Evolutionary conservation across 495 filamentous ascomycete species (phyloP).

Genomic region (Aeminium ludgeri): DNA sequence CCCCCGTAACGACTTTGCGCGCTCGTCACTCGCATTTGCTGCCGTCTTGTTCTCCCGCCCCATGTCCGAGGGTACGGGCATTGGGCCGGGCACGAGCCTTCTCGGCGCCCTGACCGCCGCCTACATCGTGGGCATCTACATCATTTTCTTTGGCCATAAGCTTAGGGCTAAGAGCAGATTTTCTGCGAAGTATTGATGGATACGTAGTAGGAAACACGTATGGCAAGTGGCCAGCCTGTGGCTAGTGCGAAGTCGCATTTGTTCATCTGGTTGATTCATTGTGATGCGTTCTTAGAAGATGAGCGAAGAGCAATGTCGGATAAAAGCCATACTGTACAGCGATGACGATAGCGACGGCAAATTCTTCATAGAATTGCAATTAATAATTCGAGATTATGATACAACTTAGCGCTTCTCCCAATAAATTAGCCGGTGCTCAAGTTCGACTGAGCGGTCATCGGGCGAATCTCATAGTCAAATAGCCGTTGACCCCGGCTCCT

Average conservation of each 20-base stretch:
- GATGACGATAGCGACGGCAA: too few relatives aligned
- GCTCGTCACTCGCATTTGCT: conserved; percentile 38
- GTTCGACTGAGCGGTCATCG: too few relatives aligned
- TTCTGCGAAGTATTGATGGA: conserved; percentile 25
- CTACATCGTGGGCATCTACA: conserved; percentile 39
- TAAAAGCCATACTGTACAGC: too few relatives aligned
- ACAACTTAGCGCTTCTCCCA: too few relatives aligned
- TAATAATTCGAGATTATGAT: too few relatives aligned
- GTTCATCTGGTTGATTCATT: background rate
- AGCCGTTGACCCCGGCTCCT: too few relatives aligned
- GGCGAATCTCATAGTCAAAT: too few relatives aligned
- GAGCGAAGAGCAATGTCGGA: too few relatives aligned
- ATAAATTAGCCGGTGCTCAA: too few relatives aligned
- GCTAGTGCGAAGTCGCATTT: background rate
- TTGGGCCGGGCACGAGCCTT: conserved; percentile 37
- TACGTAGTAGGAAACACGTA: background rate
- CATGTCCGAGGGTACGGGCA: conserved; percentile 40
- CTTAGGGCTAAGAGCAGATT: conserved; percentile 35
- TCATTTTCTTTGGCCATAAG: conserved; percentile 34
- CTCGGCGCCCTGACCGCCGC: conserved; percentile 39
- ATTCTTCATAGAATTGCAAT: too few relatives aligned
- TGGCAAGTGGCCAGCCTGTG: background rate
- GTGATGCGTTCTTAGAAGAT: too few relatives aligned
- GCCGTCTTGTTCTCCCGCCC: conserved; percentile 40
- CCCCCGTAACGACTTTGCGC: conserved; percentile 44